A percentile compares a stretch with the other conserved stretches of the same genome.
Evolutionary conservation across 1,139 yeast genomes (phyloP).

Genomic region (Lodderomyces orthopsilosis): DNA sequence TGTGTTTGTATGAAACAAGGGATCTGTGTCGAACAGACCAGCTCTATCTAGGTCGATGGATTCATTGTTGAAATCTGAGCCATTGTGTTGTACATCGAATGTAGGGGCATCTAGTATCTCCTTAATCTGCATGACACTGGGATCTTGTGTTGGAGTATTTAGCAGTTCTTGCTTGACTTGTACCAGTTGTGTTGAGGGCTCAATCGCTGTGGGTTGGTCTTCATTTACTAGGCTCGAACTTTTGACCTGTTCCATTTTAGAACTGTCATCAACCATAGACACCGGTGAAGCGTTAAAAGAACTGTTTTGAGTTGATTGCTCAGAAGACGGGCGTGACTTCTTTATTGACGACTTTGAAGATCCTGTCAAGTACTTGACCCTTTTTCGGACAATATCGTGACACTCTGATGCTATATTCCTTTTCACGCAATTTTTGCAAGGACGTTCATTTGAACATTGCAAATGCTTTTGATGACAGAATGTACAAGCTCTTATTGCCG

Average conservation of each 20-base stretch:
- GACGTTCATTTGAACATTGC: constrained; percentile 60
- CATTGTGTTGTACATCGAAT: not conserved
- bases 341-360: constrained; percentile 8
- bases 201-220: not conserved
- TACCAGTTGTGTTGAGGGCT: no score
- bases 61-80: not conserved
- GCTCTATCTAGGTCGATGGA: constrained; percentile 4
- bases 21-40: constrained; percentile 7
- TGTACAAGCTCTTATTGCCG: constrained; percentile 65
- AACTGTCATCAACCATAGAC: not conserved
- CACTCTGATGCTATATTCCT: constrained; percentile 56
- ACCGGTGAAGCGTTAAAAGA: constrained; percentile 1
- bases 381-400: constrained; percentile 57
- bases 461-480: constrained; percentile 72
- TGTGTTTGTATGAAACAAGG: constrained; percentile 14
- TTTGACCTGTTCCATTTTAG: not conserved
- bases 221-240: not conserved
- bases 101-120: constrained; percentile 9
- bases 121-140: constrained; percentile 3
- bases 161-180: not conserved
- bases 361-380: constrained; percentile 41
- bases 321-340: constrained; percentile 5
- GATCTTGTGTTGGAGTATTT: not conserved
- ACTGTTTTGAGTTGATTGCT: not conserved
- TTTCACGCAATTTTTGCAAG: constrained; percentile 68